Base-by-base conservation (phyloP, 129 eudicot species). In the Chrysanthemum makinoi region DNA sequence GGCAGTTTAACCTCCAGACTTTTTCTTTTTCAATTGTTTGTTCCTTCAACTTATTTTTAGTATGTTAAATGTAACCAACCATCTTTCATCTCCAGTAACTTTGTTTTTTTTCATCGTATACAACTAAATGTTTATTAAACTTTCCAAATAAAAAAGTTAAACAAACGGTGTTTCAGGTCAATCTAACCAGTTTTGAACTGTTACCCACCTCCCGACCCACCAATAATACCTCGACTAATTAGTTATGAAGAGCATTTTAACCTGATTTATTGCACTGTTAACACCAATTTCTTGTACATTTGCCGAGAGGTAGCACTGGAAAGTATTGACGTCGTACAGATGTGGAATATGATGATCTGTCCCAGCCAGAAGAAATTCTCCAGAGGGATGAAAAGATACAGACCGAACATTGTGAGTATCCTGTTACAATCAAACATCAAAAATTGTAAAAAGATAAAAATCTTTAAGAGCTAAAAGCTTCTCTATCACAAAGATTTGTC, bases 341-440 rank as follows among this genome's bases (percentile, higher is more conserved):
- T 91, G 98, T 58, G 94, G 87, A 73, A 88, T 81, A 47, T 84
- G 86, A 81, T 91, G 98, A 86, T 91, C 96, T 8, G 98, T 91
- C 65, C 98, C 98, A 88, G 96, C 97, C 79, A 91, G 69, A 81
- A 91, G 78, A 79, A 83, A 91, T 39, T 86, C 91, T 68, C 97
- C 97, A 69, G 97, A 91, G 12, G 97, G 97, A 80, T 91, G 97
- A 75, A 91, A 88, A 67, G 94, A 82, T 71, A 88, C 87, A 15
- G 96, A 91, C 44, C 97, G 91, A 57, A 91, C 97, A 79, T 86
- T 91, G 72, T 91, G 96, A 13, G 97, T 91, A 70, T 91, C 96
- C 97, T 91, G 94, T 71, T 72, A 83, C 57, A 46, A 12, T 73
- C 0, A 6, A 22, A 57, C 44, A 73, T 67, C 66, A 66, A 56